Evolutionary conservation across 176 grass and related monocot species (phyloP).

Genomic region (Hordeum marinum): DNA sequence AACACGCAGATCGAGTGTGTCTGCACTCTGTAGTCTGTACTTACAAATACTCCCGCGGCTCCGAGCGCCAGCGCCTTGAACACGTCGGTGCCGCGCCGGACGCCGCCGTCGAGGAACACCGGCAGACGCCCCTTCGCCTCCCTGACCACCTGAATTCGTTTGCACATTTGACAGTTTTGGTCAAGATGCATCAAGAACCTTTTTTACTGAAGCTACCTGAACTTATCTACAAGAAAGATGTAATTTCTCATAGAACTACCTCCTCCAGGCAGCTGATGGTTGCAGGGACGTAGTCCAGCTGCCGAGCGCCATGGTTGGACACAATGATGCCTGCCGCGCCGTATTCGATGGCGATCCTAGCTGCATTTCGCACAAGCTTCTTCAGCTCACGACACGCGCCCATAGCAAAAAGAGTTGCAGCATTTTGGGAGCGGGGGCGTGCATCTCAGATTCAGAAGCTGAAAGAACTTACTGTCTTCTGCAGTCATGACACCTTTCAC

Average conservation of each 20-base stretch:
- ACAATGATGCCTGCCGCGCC: conserved; percentile 80
- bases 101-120: conserved; percentile 86
- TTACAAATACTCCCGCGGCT: conserved; percentile 88
- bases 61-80: conserved; percentile 89
- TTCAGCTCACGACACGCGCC: not conserved
- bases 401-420: not conserved
- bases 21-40: not conserved
- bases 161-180: not conserved
- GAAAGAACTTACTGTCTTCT: conserved; percentile 70
- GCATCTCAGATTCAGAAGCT: not conserved
- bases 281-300: conserved; percentile 88
- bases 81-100: conserved; percentile 89
- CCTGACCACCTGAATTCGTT: conserved; percentile 59
- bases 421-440: not conserved
- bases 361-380: conserved; percentile 43
- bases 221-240: not conserved
- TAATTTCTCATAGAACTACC: conserved; percentile 16
- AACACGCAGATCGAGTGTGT: not conserved
- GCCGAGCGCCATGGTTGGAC: conserved; percentile 91
- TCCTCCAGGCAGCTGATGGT: conserved; percentile 96
- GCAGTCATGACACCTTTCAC: conserved; percentile 89
- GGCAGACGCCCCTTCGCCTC: conserved; percentile 62
- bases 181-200: not conserved
- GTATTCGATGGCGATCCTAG: conserved; percentile 55
- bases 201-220: not conserved